A percentile compares a stretch with the other conserved stretches of the same genome.
Conservation (phyloP, 2,329 filamentous ascomycete species). For the Pseudocercospora pini-densiflorae region DNA sequence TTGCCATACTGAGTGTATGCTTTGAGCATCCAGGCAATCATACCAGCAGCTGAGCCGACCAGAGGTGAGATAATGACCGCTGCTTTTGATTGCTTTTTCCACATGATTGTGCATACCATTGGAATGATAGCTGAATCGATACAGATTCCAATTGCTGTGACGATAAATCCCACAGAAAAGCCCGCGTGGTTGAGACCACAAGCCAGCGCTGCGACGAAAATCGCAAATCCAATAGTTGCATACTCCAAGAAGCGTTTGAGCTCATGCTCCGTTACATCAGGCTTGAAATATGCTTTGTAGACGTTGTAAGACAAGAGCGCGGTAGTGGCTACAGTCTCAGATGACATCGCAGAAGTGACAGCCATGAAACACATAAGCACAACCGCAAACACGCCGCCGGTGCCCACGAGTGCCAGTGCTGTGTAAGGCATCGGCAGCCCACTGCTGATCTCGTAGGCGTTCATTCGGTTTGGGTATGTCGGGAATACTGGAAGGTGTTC, state of each 20-base stretch:
- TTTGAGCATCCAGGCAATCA: conserved; percentile 25
- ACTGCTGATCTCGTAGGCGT: conserved; percentile 72
- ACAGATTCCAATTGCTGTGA: conserved; percentile 33
- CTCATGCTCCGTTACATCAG: conserved; percentile 37
- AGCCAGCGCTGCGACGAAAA: conserved; percentile 37
- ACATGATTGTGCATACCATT: conserved; percentile 39
- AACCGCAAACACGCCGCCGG: conserved; percentile 76
- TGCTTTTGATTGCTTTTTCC: conserved; percentile 33
- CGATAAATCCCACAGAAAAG: conserved; percentile 30
- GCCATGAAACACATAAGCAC: conserved; percentile 60
- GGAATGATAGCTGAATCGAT: conserved; percentile 37
- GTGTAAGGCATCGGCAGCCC: conserved; percentile 83
- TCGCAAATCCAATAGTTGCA: conserved; percentile 42
- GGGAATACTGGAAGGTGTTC: conserved; percentile 46
- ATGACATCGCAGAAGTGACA: conserved; percentile 50
- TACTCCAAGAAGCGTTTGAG: conserved; percentile 43
- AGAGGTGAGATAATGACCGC: conserved; percentile 10
- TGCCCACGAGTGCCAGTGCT: conserved; percentile 77
- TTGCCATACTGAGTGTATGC: conserved; percentile 24
- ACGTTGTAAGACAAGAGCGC: conserved; percentile 48
- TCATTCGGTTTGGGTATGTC: conserved; percentile 72
- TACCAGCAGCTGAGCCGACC: conserved; percentile 63
- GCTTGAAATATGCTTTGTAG: conserved; percentile 47
- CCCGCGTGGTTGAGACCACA: conserved; percentile 30
- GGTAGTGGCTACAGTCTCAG: conserved; percentile 51